Conservation (phyloP, 805 yeast genomes). For the Yarrowia keelungensis region DNA sequence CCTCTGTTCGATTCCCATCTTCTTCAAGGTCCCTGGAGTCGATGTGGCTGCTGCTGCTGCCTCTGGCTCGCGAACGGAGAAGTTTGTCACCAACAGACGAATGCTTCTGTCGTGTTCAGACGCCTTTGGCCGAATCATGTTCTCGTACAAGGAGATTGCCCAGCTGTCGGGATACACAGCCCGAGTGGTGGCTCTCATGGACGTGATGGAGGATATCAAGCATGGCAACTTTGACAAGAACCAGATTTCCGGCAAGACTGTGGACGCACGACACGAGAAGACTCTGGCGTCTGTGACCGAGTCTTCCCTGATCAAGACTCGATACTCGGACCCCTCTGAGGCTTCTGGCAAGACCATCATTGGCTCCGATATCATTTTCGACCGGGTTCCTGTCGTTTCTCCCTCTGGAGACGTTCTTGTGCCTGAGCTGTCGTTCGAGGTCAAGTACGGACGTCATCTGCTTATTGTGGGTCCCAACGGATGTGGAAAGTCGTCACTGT, state of each 20-base stretch:
- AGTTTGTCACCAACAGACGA: constrained; percentile 87
- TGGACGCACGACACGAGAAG: constrained; percentile 39
- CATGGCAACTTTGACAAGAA: constrained; percentile 49
- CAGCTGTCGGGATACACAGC: constrained; percentile 83
- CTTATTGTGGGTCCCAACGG: constrained; percentile 96
- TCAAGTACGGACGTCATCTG: constrained; percentile 82
- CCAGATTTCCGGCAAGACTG: constrained; percentile 43
- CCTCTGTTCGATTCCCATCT: constrained; percentile 87
- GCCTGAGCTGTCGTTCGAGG: constrained; percentile 68
- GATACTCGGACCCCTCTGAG: constrained; percentile 35
- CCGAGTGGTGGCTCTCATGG: constrained; percentile 74
- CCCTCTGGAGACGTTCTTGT: constrained; percentile 82
- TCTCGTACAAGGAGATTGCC: constrained; percentile 81
- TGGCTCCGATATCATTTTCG: constrained; percentile 69
- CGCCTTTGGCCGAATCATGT: constrained; percentile 85
- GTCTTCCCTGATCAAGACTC: constrained; percentile 19
- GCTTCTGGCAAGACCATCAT: constrained; percentile 50
- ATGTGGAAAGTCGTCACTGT: constrained; percentile 91
- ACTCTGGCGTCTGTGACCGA: constrained; percentile 39
- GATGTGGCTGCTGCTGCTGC: constrained; percentile 49
- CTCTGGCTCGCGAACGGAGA: constrained; percentile 60
- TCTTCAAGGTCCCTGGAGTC: constrained; percentile 59
- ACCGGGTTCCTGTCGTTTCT: constrained; percentile 79
- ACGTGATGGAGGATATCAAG: constrained; percentile 62
- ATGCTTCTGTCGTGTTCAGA: constrained; percentile 83